Percentiles rank a stretch among this genome's conserved stretches.
phyloP scores from a whole-genome alignment of 192 early-diverging fungal genomes.

The Rhizophagus sp. region DNA sequence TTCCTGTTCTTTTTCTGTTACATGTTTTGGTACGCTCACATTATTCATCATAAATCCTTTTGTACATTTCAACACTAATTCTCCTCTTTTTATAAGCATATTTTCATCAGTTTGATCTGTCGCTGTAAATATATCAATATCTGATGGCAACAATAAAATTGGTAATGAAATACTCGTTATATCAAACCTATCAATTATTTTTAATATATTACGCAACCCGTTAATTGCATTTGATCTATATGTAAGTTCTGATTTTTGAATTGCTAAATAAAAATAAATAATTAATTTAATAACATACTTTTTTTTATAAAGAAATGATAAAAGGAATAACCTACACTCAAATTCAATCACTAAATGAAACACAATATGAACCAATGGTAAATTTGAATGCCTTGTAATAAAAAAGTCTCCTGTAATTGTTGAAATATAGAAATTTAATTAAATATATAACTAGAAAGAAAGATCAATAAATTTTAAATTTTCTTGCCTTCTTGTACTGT shows the following conservation, averaged over 20 bases:
- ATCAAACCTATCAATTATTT: conserved; percentile 58
- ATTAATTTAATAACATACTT: not conserved
- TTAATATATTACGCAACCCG: conserved; percentile 66
- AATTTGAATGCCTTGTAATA: conserved; percentile 74
- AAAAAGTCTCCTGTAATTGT: conserved; percentile 63
- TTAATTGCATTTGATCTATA: conserved; percentile 17
- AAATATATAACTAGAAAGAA: not conserved
- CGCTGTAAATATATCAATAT: conserved; percentile 36
- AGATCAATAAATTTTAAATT: not conserved
- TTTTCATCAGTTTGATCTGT: conserved; percentile 36
- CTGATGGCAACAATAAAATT: conserved; percentile 59
- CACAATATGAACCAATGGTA: conserved; percentile 69
- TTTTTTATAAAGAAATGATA: not conserved
- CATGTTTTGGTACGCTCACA: conserved; percentile 48
- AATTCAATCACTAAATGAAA: conserved; percentile 73
- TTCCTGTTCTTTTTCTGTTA: conserved; percentile 47
- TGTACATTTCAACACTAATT: conserved; percentile 49
- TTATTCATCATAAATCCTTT: conserved; percentile 61
- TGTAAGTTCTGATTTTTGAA: conserved; percentile 26
- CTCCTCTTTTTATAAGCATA: conserved; percentile 48
- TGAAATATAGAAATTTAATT: not conserved
- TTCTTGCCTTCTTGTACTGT: conserved; percentile 56
- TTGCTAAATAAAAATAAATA: conserved; percentile 9
- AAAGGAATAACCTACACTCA: conserved; percentile 41
- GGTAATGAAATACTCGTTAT: conserved; percentile 66